Evolutionary conservation across 331 rosid genomes (phyloP), one percentile per base, ranked within the genome.

Genomic region (Arachis monticola): DNA sequence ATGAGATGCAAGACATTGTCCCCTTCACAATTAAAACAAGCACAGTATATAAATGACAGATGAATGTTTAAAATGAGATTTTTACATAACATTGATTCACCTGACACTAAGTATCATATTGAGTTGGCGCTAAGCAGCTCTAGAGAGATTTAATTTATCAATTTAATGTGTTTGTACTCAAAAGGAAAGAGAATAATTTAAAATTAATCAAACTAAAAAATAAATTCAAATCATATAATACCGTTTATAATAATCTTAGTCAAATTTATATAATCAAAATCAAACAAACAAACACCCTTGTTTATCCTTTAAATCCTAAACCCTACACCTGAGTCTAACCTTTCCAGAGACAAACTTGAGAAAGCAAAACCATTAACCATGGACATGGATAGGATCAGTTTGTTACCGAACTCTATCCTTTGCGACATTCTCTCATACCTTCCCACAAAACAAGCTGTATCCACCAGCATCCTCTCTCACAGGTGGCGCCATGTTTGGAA

Each of bases 121-220:
- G 66, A 48, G 22, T 41, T 2, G 3, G 22, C 13, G 0, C 22
- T 35, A 52, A 13, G 53, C 14, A 47, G 27, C 58, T 38, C 58
- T 38, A 46, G 35, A 45, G 44, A 62, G 17, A 62, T 75, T 70
- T 64, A 76, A 56, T 69, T 38, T 5, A 58, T 53, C 56, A 60
- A 52, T 38, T 42, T 62, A 9, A 62, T 75, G 74, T 12, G 50
- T 3, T 51, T 31, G 55, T 44, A 7, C 44, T 64, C 31, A 44
- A 69, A 17, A 70, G 32, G 46, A 60, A 77, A 22, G 1, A 1
- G 27, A 17, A 17, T 17, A 17, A 17, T 17, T 17, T 17, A 17
- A 17, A 17, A 17, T 17, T 17, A 17, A 17, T 41, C 44, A 41
- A 5, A 41, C 44, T 17, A 17, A 17, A 17, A 17, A 17, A 17